Evolutionary conservation across 768 basidiomycete species (phyloP).

Genomic region (Suillus americanus): DNA sequence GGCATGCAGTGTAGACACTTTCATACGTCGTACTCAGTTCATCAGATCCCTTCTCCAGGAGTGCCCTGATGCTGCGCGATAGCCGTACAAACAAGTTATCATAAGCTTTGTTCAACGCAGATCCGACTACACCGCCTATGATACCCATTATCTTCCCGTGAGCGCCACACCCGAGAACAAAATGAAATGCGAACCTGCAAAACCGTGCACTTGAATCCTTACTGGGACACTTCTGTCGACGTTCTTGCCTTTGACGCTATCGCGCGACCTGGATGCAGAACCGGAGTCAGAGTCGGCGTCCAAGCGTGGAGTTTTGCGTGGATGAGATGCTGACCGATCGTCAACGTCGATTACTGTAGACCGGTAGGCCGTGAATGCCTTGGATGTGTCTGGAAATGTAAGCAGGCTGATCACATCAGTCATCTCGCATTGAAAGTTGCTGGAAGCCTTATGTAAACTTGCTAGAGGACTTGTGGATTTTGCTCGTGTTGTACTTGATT

Average conservation of each 20-base stretch:
- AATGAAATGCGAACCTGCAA: slow-evolving; percentile 31
- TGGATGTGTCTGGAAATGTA: slow-evolving; percentile 50
- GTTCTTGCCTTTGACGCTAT: slow-evolving; percentile 22
- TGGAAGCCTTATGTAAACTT: neutral
- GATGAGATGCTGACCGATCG: slow-evolving; percentile 55
- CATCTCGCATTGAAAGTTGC: slow-evolving; percentile 27
- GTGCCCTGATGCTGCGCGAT: slow-evolving; percentile 36
- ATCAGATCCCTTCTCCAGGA: slow-evolving; percentile 41
- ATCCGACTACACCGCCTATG: neutral
- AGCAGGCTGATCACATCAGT: slow-evolving; percentile 39
- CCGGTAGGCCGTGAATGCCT: slow-evolving; percentile 45
- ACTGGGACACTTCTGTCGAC: slow-evolving; percentile 37
- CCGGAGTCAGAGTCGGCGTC: slow-evolving; percentile 66
- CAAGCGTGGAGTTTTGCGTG: slow-evolving; percentile 68
- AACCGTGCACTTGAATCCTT: slow-evolving; percentile 47
- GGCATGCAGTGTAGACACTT: slow-evolving; percentile 56
- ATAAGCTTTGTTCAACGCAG: slow-evolving; percentile 8
- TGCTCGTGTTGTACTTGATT: too few relatives aligned
- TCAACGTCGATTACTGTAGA: slow-evolving; percentile 36
- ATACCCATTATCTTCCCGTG: too few relatives aligned
- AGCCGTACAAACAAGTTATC: slow-evolving; percentile 30
- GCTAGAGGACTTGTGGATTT: neutral
- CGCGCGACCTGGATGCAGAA: slow-evolving; percentile 58
- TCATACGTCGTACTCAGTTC: slow-evolving; percentile 52
- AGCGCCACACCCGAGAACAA: neutral